phyloP scores from a whole-genome alignment of 2,329 filamentous ascomycete genomes.

The Xylaria multiplex region DNA sequence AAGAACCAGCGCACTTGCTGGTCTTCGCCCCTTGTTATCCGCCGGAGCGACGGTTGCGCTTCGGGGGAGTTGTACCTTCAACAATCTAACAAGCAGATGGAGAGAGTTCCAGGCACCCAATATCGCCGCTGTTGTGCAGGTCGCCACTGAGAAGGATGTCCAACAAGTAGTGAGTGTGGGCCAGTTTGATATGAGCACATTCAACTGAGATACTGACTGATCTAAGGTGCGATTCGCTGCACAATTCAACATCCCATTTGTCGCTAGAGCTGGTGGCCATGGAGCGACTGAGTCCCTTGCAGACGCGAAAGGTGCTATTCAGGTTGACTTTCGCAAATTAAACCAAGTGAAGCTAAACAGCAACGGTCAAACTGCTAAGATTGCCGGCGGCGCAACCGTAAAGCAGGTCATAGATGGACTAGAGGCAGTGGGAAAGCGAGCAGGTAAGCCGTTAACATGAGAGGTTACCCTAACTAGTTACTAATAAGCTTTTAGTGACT shows the following conservation, averaged over 20 bases:
- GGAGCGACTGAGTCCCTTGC: conserved; percentile 40
- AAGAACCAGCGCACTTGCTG: neutral
- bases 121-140: conserved; percentile 40
- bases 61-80: conserved; percentile 10
- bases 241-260: conserved; percentile 37
- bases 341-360: conserved; percentile 43
- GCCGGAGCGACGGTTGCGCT: conserved; percentile 14
- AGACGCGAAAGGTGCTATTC: conserved; percentile 37
- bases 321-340: conserved; percentile 44
- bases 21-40: conserved; percentile 21
- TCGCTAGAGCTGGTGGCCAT: conserved; percentile 43
- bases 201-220: neutral
- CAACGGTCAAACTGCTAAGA: conserved; percentile 45
- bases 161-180: conserved; percentile 38
- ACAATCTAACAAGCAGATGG: conserved; percentile 33
- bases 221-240: conserved; percentile 39
- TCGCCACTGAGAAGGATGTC: conserved; percentile 39
- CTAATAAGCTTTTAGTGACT: conserved; percentile 51
- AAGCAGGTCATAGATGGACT: conserved; percentile 45
- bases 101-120: conserved; percentile 35
- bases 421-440: conserved; percentile 46
- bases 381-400: conserved; percentile 48
- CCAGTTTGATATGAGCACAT: neutral
- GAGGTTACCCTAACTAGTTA: neutral
- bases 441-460: conserved; percentile 29